phyloP scores from a whole-genome alignment of 192 early-diverging fungal species.

The Coemansia sp. region DNA sequence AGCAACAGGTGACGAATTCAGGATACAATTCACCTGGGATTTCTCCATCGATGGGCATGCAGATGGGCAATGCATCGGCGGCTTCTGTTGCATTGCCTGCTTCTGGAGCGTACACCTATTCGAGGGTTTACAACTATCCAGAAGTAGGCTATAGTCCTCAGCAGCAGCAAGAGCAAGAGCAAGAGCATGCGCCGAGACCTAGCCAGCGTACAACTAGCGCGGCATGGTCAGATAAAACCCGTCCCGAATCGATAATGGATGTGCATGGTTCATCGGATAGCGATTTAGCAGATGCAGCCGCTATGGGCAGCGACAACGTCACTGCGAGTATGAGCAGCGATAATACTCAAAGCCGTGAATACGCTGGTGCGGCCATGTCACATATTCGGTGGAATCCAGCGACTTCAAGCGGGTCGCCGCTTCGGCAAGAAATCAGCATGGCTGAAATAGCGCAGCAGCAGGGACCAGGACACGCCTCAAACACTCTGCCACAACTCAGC shows the following conservation, averaged over 20 bases:
- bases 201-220: neutral
- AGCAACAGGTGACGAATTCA: constrained; percentile 16
- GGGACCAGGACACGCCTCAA: neutral
- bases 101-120: neutral
- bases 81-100: neutral
- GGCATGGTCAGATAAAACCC: neutral
- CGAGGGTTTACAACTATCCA: constrained; percentile 36
- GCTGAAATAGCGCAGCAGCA: neutral
- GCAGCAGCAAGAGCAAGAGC: neutral
- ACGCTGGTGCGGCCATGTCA: constrained; percentile 24
- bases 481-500: neutral
- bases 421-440: constrained; percentile 28
- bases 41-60: constrained; percentile 8
- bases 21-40: neutral
- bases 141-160: constrained; percentile 27
- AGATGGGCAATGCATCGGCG: neutral
- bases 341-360: constrained; percentile 16
- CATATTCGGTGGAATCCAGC: constrained; percentile 46
- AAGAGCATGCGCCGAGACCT: too few relatives aligned
- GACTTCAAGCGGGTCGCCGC: constrained; percentile 29
- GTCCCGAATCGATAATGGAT: neutral
- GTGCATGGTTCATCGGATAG: neutral
- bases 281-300: constrained; percentile 1
- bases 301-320: neutral
- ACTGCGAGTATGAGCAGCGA: constrained; percentile 8